Evolutionary conservation across 1,284 basidiomycete species (phyloP).

Genomic region (Moesziomyces sp.): DNA sequence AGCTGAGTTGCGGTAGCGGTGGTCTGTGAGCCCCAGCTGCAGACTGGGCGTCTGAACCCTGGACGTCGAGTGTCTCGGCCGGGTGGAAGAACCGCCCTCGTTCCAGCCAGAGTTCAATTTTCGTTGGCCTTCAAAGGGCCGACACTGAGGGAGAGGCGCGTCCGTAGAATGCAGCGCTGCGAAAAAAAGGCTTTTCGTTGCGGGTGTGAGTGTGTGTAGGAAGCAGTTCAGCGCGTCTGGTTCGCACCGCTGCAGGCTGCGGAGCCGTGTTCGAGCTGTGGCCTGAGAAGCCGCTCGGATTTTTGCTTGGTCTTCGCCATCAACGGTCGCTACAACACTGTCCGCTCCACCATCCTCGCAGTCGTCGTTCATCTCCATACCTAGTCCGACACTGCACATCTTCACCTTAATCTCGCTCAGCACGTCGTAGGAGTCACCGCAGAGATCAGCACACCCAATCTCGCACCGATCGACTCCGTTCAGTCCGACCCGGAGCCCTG

Average conservation of each 20-base stretch:
- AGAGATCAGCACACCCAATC: no score
- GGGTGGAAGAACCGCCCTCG: slow-evolving; percentile 26
- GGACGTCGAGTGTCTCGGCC: slow-evolving; percentile 15
- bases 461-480: no score
- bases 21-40: slow-evolving; percentile 3
- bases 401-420: background rate
- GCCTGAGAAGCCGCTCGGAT: background rate
- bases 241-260: background rate
- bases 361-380: background rate
- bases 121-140: background rate
- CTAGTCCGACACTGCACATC: background rate
- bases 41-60: slow-evolving; percentile 16
- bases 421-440: no score
- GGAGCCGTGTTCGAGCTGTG: background rate
- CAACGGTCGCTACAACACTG: background rate
- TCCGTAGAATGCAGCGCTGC: no score
- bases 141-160: background rate
- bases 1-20: background rate
- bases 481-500: no score
- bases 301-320: background rate
- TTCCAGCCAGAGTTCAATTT: background rate
- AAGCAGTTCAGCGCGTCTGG: no score
- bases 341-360: background rate
- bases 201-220: background rate
- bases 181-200: background rate